A percentile compares a stretch with the other conserved stretches of the same genome.
phyloP scores from a whole-genome alignment of 73 alveolate genomes.

The Tetrahymena elliotti region DNA sequence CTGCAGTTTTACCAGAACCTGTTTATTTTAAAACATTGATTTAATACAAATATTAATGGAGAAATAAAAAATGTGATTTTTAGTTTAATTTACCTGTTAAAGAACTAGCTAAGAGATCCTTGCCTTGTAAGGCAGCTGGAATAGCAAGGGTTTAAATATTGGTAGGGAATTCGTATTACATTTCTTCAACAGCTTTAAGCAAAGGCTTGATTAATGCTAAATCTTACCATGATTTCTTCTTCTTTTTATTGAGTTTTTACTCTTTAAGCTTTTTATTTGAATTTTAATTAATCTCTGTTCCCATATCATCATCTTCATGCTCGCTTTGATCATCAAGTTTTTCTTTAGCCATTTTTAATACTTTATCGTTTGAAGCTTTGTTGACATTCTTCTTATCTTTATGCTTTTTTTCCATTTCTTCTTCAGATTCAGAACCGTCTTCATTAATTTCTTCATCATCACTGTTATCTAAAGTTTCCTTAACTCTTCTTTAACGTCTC shows the following conservation, averaged over 20 bases:
- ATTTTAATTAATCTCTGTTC: not conserved
- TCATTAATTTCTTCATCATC: not conserved
- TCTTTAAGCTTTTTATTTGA: not conserved
- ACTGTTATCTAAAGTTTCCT: not conserved
- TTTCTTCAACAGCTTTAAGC: slow-evolving; percentile 78
- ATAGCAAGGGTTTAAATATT: slow-evolving; percentile 89
- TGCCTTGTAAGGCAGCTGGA: slow-evolving; percentile 89
- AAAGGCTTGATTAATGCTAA: slow-evolving; percentile 75
- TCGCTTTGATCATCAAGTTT: not conserved
- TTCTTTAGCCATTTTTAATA: not conserved
- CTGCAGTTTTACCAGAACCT: slow-evolving; percentile 99
- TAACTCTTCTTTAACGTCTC: not conserved
- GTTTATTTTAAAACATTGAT: too few species aligned
- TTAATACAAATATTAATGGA: too few species aligned
- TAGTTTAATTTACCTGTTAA: slow-evolving; percentile 65
- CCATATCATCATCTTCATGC: not conserved
- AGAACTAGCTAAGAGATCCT: slow-evolving; percentile 95
- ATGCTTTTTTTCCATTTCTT: not conserved
- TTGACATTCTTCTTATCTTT: not conserved
- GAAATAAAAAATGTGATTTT: not conserved
- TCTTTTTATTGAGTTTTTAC: not conserved
- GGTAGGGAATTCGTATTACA: slow-evolving; percentile 95
- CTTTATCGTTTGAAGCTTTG: not conserved
- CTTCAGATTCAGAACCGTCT: not conserved
- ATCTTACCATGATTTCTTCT: slow-evolving; percentile 4